Evolutionary conservation across 768 basidiomycete genomes (phyloP).

Genomic region (Lanmaoa pseudosensibilis): DNA sequence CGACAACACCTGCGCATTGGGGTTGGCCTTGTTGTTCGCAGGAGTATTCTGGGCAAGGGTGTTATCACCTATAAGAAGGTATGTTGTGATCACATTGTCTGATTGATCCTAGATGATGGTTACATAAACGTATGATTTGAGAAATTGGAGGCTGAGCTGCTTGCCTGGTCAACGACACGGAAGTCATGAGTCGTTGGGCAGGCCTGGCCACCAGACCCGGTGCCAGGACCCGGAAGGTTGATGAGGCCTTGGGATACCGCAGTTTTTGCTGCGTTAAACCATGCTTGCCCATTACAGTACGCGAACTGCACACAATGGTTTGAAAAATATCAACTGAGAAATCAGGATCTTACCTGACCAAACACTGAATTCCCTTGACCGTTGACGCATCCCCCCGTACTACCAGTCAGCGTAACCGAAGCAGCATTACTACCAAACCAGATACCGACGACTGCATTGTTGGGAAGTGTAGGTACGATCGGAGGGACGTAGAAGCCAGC

Average conservation of each 20-base stretch:
- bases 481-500: slow-evolving; percentile 26
- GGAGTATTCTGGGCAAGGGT: slow-evolving; percentile 31
- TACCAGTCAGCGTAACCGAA: slow-evolving; percentile 23
- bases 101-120: slow-evolving; percentile 26
- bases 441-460: slow-evolving; percentile 25
- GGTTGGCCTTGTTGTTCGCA: slow-evolving; percentile 25
- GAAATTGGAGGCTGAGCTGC: not conserved
- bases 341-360: slow-evolving; percentile 19
- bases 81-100: slow-evolving; percentile 30
- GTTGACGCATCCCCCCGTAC: slow-evolving; percentile 24
- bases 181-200: slow-evolving; percentile 31
- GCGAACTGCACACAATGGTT: slow-evolving; percentile 18
- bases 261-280: slow-evolving; percentile 23
- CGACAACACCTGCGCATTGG: slow-evolving; percentile 21
- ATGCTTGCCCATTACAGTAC: slow-evolving; percentile 25
- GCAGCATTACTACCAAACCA: slow-evolving; percentile 32
- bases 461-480: slow-evolving; percentile 23
- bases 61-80: slow-evolving; percentile 23
- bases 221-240: slow-evolving; percentile 23
- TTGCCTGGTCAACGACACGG: slow-evolving; percentile 28
- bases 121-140: not conserved
- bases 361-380: slow-evolving; percentile 24
- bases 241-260: slow-evolving; percentile 22
- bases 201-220: slow-evolving; percentile 18
- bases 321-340: not conserved